Evolutionary conservation across 768 basidiomycete species (phyloP), one percentile per base, ranked within the genome.

Genomic region (Rhodotorula babjevae): DNA sequence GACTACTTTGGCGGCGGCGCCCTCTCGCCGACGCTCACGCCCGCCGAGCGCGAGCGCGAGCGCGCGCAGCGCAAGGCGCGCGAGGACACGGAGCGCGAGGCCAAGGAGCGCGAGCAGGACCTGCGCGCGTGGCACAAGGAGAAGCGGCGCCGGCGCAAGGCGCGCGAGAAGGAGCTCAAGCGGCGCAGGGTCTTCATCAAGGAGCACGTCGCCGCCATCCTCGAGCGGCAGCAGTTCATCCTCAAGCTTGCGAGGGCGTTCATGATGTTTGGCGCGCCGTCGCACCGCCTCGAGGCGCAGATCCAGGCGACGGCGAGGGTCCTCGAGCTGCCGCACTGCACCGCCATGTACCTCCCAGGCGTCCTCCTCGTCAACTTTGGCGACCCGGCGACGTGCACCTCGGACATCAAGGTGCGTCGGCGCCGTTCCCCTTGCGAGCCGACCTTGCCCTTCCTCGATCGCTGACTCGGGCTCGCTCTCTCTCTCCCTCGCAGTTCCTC

Each of bases 311-410:
- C 84, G 2, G 84, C 83, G 0, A 80, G 80, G 29, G 82, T 84
- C 1, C 73, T 74, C 61, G 73, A 74, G 52, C 80, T 84, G 40
- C 83, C 84, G 46, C 81, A 84, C 73, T 82, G 81, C 66, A 81
- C 82, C 53, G 80, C 80, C 63, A 77, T 84, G 52, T 82, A 82
- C 68, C 76, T 84, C 5, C 83, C 82, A 0, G 79, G 80, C 72
- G 84, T 89, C 67, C 86, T 90, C 81, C 84, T 93, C 46, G 85
- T 92, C 78, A 87, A 89, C 65, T 93, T 94, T 76, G 89, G 89
- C 76, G 92, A 94, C 80, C 83, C 83, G n/a, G 82, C 86, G 4
- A 92, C 91, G 5, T 87, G 89, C 57, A 93, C 91, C 6, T 89
- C 87, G 76, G 89, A 87, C 76, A 86, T 91, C 79, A 90, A 89